Base-by-base conservation (phyloP, 805 yeast species). In the Metschnikowia continentalis region DNA sequence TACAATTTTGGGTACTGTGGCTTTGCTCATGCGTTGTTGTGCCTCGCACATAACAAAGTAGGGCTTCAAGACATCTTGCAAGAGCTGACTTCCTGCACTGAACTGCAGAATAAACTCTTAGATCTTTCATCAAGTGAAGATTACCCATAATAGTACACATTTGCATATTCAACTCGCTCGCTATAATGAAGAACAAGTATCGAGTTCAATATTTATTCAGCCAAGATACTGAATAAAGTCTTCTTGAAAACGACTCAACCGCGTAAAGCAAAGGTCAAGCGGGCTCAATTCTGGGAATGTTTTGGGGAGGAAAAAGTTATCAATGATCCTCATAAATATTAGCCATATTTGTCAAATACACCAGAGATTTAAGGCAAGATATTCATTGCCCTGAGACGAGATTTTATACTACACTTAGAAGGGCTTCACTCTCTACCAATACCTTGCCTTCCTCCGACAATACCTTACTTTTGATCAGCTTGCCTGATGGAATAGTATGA, bases 381-480 rank as follows among this genome's bases (percentile, higher is more conserved):
- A 11, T 10, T 10, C 42, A 22, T 10, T 23, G n/a, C n/a, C 17
- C 14, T 22, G 32, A 14, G 17, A 22, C 17, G 4, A 22, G 6
- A 14, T 7, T 7, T 39, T 8, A 39, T 8, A 13, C 15, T n/a
- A 6, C 11, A 11, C 22, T 35, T 30, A 46, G n/a, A 14, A 19
- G 23, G 2, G 43, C 42, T 14, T 39, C 30, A 22, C 44, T 83
- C 45, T 75, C 73, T 2, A 88, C 90, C 45, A 88, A 69, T 0
- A 73, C 61, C 41, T 77, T 75, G 4, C 86, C 86, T 7, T 71
- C 68, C 3, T 78, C 69, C 17, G 78, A 74, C 54, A 81, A 80
- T 40, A 88, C 75, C 22, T 70, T 69, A 17, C 88, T 83, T 19
- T 71, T 74, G 32, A 83, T 61, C 6, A 77, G 65, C 5, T 65